These are phyloP conservation scores for Ceratorhiza oryzae-sativae DNA, from an alignment of 1,284 basidiomycete species.

Conservation along the genomic window DNA sequence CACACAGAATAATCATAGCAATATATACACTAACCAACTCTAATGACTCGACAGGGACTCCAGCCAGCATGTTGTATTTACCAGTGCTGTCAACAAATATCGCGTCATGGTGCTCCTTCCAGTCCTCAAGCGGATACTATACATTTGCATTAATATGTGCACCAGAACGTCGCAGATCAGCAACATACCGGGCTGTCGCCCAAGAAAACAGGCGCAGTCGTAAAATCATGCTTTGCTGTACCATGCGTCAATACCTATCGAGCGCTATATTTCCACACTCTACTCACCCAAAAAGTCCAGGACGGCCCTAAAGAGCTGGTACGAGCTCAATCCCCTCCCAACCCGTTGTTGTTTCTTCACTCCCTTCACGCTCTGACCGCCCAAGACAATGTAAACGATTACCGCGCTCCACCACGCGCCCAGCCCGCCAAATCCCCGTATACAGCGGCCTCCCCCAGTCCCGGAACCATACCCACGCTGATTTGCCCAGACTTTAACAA, in stretches of 20 bases:
- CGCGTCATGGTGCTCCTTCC: constrained; percentile 55
- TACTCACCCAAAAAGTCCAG: constrained; percentile 77
- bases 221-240: constrained; percentile 75
- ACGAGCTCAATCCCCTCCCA: constrained; percentile 80
- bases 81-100: constrained; percentile 82
- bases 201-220: constrained; percentile 67
- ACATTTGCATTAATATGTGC: constrained; percentile 1
- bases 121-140: constrained; percentile 62
- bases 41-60: constrained; percentile 65
- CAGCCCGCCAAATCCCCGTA: constrained; percentile 70
- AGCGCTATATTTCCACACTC: neutral
- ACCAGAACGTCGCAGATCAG: constrained; percentile 50
- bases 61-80: constrained; percentile 80
- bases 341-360: constrained; percentile 48
- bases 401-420: constrained; percentile 76
- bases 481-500: constrained; percentile 90
- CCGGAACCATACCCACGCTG: constrained; percentile 78
- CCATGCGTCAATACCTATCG: neutral
- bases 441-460: constrained; percentile 55
- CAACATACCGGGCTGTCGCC: constrained; percentile 54
- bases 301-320: constrained; percentile 84
- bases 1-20: neutral
- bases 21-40: constrained; percentile 48
- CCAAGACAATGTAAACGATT: constrained; percentile 73
- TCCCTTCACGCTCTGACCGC: constrained; percentile 54